Conservation (phyloP, 2,329 filamentous ascomycete species). For the Paecilomyces variotii region DNA sequence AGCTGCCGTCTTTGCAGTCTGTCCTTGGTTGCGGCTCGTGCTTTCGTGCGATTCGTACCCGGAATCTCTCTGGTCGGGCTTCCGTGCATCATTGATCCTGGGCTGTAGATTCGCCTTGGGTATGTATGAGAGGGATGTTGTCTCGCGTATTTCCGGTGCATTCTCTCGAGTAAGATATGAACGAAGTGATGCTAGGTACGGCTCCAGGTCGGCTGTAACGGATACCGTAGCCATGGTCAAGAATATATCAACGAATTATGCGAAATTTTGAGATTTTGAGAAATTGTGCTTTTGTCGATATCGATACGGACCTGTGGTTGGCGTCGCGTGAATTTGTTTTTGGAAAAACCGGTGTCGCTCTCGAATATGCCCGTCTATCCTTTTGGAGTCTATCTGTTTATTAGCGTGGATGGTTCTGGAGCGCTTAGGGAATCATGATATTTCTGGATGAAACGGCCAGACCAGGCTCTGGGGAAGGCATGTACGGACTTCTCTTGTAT, state of each 20-base stretch:
- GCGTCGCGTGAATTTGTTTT: neutral
- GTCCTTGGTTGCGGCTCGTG: neutral
- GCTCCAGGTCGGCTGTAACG: conserved; percentile 22
- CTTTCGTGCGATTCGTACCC: neutral
- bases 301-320: neutral
- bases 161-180: conserved; percentile 13
- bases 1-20: neutral
- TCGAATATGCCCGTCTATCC: neutral
- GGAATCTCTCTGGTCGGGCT: conserved; percentile 30
- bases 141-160: neutral
- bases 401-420: conserved; percentile 12
- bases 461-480: neutral
- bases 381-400: conserved; percentile 7
- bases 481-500: neutral
- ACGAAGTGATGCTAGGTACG: conserved; percentile 22
- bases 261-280: neutral
- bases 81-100: neutral
- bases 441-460: neutral
- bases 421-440: neutral
- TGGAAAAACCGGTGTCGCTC: neutral
- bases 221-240: conserved; percentile 20
- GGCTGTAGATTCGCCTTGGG: neutral
- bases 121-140: neutral
- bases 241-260: neutral
- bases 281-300: neutral